phyloP scores from a whole-genome alignment of 345 rosid genomes.

The Eucalyptus cloeziana region DNA sequence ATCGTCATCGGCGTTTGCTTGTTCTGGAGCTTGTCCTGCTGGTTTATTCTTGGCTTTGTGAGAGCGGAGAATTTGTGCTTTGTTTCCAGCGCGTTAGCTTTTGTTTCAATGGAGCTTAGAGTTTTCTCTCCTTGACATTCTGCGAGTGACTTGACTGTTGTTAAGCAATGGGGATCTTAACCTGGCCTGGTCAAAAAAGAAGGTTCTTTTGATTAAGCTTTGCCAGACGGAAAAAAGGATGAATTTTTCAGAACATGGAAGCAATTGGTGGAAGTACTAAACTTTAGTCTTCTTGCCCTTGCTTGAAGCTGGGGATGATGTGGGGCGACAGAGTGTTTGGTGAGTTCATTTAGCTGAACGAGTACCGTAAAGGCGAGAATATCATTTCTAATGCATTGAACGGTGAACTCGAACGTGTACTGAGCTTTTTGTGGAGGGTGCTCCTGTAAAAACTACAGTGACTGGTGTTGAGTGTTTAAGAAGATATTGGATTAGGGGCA shows the following conservation, averaged over 20 bases:
- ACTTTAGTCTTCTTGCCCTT: background rate
- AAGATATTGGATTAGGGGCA: constrained; percentile 89
- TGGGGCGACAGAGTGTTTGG: background rate
- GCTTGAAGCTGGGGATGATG: background rate
- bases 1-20: background rate
- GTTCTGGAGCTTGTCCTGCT: background rate
- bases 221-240: background rate
- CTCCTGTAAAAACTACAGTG: constrained; percentile 68
- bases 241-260: background rate
- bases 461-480: constrained; percentile 99
- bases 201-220: background rate
- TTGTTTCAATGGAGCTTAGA: no score
- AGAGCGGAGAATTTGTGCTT: no score
- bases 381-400: background rate
- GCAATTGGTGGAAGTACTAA: background rate
- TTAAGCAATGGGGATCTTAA: background rate
- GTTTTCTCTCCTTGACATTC: background rate
- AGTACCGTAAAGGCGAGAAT: background rate
- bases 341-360: background rate
- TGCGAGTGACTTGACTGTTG: background rate
- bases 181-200: background rate
- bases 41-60: no score
- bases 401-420: background rate
- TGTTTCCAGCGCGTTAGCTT: no score
- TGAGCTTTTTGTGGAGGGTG: constrained; percentile 32